Conservation (phyloP, 305 asterid genomes). For the Rubia tinctorum region DNA sequence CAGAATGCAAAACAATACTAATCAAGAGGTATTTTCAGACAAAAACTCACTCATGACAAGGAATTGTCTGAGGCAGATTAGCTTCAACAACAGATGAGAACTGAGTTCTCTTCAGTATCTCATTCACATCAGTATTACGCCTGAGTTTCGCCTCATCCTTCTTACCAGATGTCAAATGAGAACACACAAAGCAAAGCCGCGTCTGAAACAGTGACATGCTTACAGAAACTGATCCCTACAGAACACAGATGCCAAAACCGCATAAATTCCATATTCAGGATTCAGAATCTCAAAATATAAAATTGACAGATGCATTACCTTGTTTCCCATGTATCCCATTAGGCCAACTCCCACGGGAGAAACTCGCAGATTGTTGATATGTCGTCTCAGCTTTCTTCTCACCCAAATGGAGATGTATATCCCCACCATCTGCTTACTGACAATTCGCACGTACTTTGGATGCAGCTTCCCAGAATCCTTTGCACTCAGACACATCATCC, state of each 20-base stretch:
- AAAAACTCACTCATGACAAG: constrained; percentile 81
- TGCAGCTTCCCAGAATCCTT: constrained; percentile 25
- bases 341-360: constrained; percentile 94
- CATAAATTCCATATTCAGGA: not conserved
- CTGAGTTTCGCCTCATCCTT: constrained; percentile 67
- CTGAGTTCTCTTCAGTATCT: constrained; percentile 71
- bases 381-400: constrained; percentile 65
- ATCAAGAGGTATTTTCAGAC: not conserved
- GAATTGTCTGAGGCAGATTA: constrained; percentile 78
- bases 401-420: constrained; percentile 93
- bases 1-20: not conserved
- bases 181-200: constrained; percentile 89
- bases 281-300: not conserved
- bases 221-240: constrained; percentile 92
- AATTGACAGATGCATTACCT: constrained; percentile 40
- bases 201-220: constrained; percentile 85
- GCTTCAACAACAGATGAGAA: constrained; percentile 61
- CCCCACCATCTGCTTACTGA: constrained; percentile 98
- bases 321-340: constrained; percentile 97
- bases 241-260: not conserved
- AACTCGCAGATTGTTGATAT: constrained; percentile 74
- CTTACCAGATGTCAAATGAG: constrained; percentile 91
- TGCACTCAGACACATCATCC: constrained; percentile 13
- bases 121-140: constrained; percentile 77
- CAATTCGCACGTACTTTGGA: constrained; percentile 63